phyloP scores from a whole-genome alignment of 352 stramenopile genomes.

The Globisporangium paroecandrum region DNA sequence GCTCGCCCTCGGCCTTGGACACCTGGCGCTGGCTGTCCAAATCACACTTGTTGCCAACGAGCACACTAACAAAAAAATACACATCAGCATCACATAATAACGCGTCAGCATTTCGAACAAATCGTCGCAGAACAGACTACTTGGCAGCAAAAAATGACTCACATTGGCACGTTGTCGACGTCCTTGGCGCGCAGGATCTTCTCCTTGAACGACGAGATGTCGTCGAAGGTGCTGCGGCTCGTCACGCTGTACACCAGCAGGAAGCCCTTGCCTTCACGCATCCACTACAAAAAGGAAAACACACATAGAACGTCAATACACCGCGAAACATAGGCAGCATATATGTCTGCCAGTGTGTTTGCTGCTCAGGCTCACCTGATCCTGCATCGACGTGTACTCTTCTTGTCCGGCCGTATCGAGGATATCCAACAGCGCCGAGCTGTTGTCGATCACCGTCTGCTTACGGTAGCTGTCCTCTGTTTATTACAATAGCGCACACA shows the following conservation, averaged over 20 bases:
- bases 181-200: conserved; percentile 90
- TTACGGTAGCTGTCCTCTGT: conserved; percentile 90
- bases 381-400: conserved; percentile 91
- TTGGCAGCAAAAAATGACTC: conserved; percentile 6
- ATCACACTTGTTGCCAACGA: conserved; percentile 90
- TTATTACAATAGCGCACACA: too few relatives aligned
- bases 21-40: conserved; percentile 76
- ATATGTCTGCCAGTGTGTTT: not conserved
- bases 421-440: conserved; percentile 84
- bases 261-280: conserved; percentile 91
- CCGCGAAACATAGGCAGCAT: not conserved
- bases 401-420: conserved; percentile 91
- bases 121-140: not conserved
- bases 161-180: conserved; percentile 83
- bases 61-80: conserved; percentile 36
- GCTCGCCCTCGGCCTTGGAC: conserved; percentile 53
- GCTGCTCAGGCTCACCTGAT: conserved; percentile 47
- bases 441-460: conserved; percentile 84
- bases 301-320: not conserved
- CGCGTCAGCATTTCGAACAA: not conserved
- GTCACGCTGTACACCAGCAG: conserved; percentile 88
- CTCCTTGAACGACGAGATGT: conserved; percentile 87
- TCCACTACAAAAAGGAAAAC: conserved; percentile 60
- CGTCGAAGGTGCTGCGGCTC: conserved; percentile 88
- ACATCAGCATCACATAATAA: not conserved